Base-by-base conservation (phyloP, 192 early-diverging fungal species). In the Cetraspora pellucida region DNA sequence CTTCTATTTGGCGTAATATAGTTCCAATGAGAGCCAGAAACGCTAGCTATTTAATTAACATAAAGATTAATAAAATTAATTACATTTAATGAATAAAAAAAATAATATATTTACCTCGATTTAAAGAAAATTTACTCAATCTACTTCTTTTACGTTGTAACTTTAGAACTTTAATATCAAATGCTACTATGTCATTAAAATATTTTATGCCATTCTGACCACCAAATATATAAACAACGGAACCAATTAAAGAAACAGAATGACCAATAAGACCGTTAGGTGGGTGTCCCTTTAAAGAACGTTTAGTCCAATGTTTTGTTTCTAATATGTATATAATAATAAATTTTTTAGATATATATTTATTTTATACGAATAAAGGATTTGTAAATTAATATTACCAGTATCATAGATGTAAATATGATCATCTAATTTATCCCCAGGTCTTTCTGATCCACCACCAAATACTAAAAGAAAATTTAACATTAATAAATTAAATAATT, bases 141-240 rank as follows among this genome's bases (percentile, higher is more conserved):
- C 4, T 58, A 55, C 23, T 47, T 61, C 57, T 11, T 75, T 37
- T 37, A 6, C 37, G 37, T 37, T 37, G 37, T 37, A 37, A 37
- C 37, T 37, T 37, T 37, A 37, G 37, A 37, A 57, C 14, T 61
- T 25, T 52, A 10, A 43, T 2, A 63, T 64, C 73, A 17, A 64
- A 47, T 27, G n/a, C 14, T 14, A 75, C n/a, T 14, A 64, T 44
- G 46, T 74, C 87, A 13, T 84, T 80, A 13, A 86, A 78, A 28
- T 86, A 85, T 19, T 82, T 74, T 43, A 81, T 78, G 61, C 84
- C 81, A 5, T 73, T 72, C 66, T 85, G 81, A 10, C 88, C 88
- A 71, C 88, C 88, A 76, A 83, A 89, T 55, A 89, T 77, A 78
- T 84, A 87, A 82, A 89, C 85, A 10, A 72, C 81, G 49, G 78